Conservation (phyloP, 306 rosid species). For the Oxytropis ochrocephala region DNA sequence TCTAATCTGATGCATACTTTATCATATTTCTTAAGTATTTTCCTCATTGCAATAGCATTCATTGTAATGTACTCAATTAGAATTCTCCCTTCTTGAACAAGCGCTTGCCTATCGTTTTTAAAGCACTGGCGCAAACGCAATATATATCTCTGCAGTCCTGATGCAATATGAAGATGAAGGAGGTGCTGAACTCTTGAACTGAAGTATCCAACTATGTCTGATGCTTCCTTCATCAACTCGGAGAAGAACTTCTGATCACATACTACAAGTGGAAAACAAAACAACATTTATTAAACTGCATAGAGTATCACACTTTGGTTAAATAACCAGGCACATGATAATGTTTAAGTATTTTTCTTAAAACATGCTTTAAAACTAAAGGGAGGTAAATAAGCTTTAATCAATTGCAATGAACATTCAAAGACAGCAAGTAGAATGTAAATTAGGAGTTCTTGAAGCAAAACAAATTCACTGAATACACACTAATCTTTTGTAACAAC, state of each 20-base stretch:
- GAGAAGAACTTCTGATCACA: constrained; percentile 74
- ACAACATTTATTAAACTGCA: neutral
- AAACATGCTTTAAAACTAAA: neutral
- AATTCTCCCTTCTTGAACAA: constrained; percentile 65
- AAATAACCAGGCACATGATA: neutral
- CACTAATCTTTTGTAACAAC: neutral
- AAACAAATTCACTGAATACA: neutral
- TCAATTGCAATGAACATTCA: neutral
- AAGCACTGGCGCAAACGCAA: constrained; percentile 53
- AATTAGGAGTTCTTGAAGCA: neutral
- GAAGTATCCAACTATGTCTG: constrained; percentile 61
- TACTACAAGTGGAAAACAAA: constrained; percentile 34
- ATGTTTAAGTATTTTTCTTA: neutral
- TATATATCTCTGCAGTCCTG: constrained; percentile 66
- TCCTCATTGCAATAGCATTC: constrained; percentile 83
- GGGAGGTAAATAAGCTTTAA: neutral
- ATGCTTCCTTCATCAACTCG: constrained; percentile 82
- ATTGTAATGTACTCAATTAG: constrained; percentile 72
- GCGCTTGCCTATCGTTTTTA: constrained; percentile 44
- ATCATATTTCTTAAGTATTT: constrained; percentile 92
- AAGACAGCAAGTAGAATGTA: neutral
- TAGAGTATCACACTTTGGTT: neutral
- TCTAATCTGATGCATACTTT: constrained; percentile 44
- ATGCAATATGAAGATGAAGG: constrained; percentile 72
- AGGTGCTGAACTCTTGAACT: constrained; percentile 69